These are phyloP conservation scores for Neofusicoccum kwambonambiense DNA, from an alignment of 2,329 filamentous ascomycete species.

Conservation along the genomic window DNA sequence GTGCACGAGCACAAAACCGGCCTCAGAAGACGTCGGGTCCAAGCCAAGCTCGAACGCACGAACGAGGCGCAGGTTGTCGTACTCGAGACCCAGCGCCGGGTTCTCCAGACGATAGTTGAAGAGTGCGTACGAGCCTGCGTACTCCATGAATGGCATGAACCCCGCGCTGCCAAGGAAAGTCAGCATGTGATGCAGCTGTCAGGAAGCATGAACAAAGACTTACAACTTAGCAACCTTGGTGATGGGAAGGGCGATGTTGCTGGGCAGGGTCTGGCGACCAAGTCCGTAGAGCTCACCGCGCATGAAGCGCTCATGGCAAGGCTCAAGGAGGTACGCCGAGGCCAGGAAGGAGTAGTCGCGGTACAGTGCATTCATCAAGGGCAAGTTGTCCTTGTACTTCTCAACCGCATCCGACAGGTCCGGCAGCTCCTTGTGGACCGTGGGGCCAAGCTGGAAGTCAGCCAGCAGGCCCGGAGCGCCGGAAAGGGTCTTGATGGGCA, in stretches of 20 bases:
- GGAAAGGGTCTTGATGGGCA: slow-evolving; percentile 74
- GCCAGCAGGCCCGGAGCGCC: slow-evolving; percentile 78
- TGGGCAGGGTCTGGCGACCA: slow-evolving; percentile 70
- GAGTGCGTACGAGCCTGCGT: slow-evolving; percentile 61
- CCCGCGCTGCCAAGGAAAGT: slow-evolving; percentile 50
- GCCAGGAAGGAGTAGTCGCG: slow-evolving; percentile 90
- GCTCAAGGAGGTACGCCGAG: slow-evolving; percentile 86
- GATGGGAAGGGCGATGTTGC: slow-evolving; percentile 75
- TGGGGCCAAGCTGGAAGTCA: slow-evolving; percentile 68
- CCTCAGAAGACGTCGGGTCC: slow-evolving; percentile 83
- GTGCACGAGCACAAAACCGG: slow-evolving; percentile 93
- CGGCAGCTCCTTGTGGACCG: slow-evolving; percentile 71
- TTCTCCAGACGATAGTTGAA: slow-evolving; percentile 65
- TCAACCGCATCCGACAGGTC: slow-evolving; percentile 74
- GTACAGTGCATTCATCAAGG: slow-evolving; percentile 81
- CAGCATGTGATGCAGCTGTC: background rate
- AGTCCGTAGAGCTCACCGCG: slow-evolving; percentile 71
- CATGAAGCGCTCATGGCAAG: slow-evolving; percentile 74
- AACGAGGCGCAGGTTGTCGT: slow-evolving; percentile 72
- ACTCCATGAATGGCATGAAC: slow-evolving; percentile 93
- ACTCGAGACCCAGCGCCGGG: slow-evolving; percentile 53
- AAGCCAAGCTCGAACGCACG: slow-evolving; percentile 89
- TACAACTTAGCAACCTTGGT: slow-evolving; percentile 82
- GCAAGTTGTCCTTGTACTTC: slow-evolving; percentile 68
- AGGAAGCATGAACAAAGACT: slow-evolving; percentile 42